Base-by-base conservation (phyloP, 371 early-diverging fungal species). In the Lichtheimia hyalospora region DNA sequence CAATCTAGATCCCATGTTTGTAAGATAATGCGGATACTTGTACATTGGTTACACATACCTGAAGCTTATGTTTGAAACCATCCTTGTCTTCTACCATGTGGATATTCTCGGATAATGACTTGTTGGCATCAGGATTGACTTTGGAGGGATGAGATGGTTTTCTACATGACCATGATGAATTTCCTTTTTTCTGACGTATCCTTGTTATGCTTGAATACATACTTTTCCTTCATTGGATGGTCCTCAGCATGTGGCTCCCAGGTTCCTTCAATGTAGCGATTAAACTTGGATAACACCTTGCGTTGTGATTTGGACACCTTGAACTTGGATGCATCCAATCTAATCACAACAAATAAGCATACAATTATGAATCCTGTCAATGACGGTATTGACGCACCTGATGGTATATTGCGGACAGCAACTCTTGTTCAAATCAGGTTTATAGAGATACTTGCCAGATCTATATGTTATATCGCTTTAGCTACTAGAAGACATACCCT, bases 401-500 rank as follows among this genome's bases (percentile, higher is more conserved):
- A 89, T 88, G 0, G 90, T 84, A 61, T 89, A 89, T 50, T 84
- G 87, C 1, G 87, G 85, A 62, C 90, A 89, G 51, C 90, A 89
- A 66, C 83, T 85, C 34, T 75, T 71, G 34, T 73, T 62, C 16
- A 87, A 63, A 46, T 83, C 75, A 15, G 90, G 88, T 46, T 85
- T 86, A 66, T 89, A 89, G 5, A 84, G 48, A 54, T 86, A 86
- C 10, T 62, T 56, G 2, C 90, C 90, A 15, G 88, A 88, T 51
- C 89, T 87, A 66, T 10, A 10, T n/a, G 42, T 23, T 43, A 8
- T 34, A 6, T 10, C 34, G 8, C 34, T 44, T n/a, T 43, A 6
- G 40, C 3, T 54, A 5, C 13, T n/a, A 16, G 84, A 43, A 57
- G 83, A 84, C 7, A 57, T 58, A 2, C 85, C 90, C 13, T 86